A percentile compares a stretch with the other conserved stretches of the same genome.
Evolutionary conservation across 768 basidiomycete species (phyloP).

Genomic region (Podaxis mareebaensis): DNA sequence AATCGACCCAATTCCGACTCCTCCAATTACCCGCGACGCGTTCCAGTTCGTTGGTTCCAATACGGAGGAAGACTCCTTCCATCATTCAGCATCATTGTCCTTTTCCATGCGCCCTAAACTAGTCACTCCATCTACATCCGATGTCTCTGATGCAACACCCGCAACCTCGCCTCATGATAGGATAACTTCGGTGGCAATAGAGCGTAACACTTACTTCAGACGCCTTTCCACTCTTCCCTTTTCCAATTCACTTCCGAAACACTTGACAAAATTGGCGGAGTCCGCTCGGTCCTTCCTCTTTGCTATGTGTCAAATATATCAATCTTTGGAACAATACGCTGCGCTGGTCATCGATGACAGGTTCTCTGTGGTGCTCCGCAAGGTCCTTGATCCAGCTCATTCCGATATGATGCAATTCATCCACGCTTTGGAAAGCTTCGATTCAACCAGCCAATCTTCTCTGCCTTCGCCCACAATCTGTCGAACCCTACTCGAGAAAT

Average conservation of each 20-base stretch:
- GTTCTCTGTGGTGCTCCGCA: constrained; percentile 74
- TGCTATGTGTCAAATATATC: constrained; percentile 87
- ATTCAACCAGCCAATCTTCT: constrained; percentile 69
- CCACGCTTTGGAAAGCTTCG: constrained; percentile 88
- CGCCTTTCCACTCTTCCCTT: constrained; percentile 81
- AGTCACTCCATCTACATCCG: constrained; percentile 23
- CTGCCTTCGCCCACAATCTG: constrained; percentile 74
- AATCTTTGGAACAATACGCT: constrained; percentile 85
- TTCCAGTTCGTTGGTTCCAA: neutral
- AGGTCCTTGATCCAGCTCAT: constrained; percentile 85
- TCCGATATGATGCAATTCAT: constrained; percentile 82
- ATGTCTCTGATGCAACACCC: constrained; percentile 40
- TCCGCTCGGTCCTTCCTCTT: constrained; percentile 92
- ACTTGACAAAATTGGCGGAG: constrained; percentile 74
- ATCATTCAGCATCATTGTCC: constrained; percentile 32
- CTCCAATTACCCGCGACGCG: neutral
- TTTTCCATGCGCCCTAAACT: constrained; percentile 26
- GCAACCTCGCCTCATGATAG: constrained; percentile 1
- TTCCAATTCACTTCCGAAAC: constrained; percentile 65
- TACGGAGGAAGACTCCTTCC: constrained; percentile 10
- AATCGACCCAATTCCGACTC: constrained; percentile 11
- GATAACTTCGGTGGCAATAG: constrained; percentile 65
- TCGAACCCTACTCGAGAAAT: constrained; percentile 76
- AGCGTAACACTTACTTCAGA: constrained; percentile 92
- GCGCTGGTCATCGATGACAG: constrained; percentile 82